Conservation (phyloP, 73 alveolate species). For the Paramecium biaurelia region DNA sequence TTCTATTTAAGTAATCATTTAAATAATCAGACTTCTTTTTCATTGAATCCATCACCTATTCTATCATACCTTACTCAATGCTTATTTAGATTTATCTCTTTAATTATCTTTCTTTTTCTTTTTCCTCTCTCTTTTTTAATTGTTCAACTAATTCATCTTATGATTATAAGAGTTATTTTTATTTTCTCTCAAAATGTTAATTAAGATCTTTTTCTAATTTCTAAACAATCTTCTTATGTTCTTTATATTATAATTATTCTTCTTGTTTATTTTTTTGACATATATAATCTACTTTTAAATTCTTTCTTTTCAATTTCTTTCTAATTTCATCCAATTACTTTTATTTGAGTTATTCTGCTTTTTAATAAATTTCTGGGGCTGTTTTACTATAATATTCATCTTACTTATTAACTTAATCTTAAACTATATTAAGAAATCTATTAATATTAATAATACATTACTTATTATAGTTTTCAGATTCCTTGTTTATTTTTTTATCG, state of each 20-base stretch:
- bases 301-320: neutral
- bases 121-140: neutral
- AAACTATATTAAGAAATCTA: neutral
- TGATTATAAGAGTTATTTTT: neutral
- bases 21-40: neutral
- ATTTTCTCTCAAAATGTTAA: neutral
- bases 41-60: neutral
- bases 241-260: neutral
- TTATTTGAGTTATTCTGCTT: neutral
- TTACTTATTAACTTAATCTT: neutral
- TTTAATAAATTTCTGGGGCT: neutral
- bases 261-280: neutral
- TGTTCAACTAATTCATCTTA: neutral
- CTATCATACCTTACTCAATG: neutral
- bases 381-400: slow-evolving; percentile 3
- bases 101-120: neutral
- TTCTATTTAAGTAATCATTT: neutral
- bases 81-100: neutral
- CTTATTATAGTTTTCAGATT: neutral
- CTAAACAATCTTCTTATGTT: neutral
- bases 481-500: neutral
- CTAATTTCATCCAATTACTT: neutral
- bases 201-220: neutral
- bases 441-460: neutral
- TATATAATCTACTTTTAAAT: neutral